Evolutionary conservation across 2,329 filamentous ascomycete genomes (phyloP), one percentile per base, ranked within the genome.

Genomic region (Apiospora hydei): DNA sequence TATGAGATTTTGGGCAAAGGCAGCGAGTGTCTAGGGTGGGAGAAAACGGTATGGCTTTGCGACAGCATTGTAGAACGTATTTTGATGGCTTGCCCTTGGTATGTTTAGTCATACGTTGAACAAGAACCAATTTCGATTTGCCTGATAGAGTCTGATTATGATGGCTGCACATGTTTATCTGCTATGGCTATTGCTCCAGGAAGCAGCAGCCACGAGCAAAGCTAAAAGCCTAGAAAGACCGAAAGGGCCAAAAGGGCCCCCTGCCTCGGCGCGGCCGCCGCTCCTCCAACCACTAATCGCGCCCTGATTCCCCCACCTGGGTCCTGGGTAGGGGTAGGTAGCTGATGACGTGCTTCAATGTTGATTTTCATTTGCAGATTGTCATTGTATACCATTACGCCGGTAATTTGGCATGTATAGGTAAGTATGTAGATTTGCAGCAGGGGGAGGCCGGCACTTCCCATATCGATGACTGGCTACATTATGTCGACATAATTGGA

Each of bases 321-420:
- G n/a, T n/a, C n/a, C n/a, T n/a, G n/a, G n/a, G n/a, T n/a, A n/a
- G n/a, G n/a, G n/a, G n/a, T n/a, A n/a, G n/a, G 30, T 38, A 38
- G 26, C 6, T 61, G 30, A 61, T 61, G 53, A 61, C 53, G 53
- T 61, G 53, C 26, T 61, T 61, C 46, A 49, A n/a, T 38, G 53
- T 38, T 61, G 18, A 4, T 61, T 38, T n/a, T 34, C 18, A 57
- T 3, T 57, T 18, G 26, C 21, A 49, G 46, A 49, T 49, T 49
- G 46, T 7, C 46, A 47, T 46, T 6, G 21, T 18, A 10, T 18
- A 49, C 18, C 10, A n/a, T 3, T n/a, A 18, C 16, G 4, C 18
- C 18, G 46, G 46, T n/a, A n/a, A 49, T 47, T 47, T 47, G 18
- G 46, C 18, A n/a, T 49, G 18, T 46, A 16, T 3, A 46, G 16